Base-by-base conservation (phyloP, 2,329 filamentous ascomycete genomes). In the Tolypocladium sp. region DNA sequence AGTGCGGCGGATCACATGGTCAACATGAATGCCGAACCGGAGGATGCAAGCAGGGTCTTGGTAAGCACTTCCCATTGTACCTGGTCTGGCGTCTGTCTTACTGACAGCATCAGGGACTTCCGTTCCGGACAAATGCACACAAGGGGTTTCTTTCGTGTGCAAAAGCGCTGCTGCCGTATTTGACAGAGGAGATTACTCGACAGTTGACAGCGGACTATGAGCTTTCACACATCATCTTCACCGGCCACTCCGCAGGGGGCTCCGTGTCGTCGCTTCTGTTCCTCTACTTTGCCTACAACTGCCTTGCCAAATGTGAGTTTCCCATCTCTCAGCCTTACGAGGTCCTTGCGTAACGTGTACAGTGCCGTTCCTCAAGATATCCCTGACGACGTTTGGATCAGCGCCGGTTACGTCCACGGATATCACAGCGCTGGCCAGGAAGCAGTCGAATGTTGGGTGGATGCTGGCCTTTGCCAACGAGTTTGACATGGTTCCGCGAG, bases 241-340 rank as follows among this genome's bases (percentile, higher is more conserved):
- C 66, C 0, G 66, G 66, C 4, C 66, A 68, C 25, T 68, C 66
- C 0, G 66, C 66, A 0, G 66, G 66, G 6, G 66, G 66, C 17
- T 62, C 66, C 0, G 66, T 68, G 20, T 59, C 65, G 6, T 60
- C 65, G 0, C 62, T 68, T 15, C 2, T 62, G 0, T 65, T 68
- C 33, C 42, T 67, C 0, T 56, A 64, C 37, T 58, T 65, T 38
- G 22, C 58, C 12, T 61, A 57, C 5, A 54, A 59, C 4, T 56
- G 10, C 4, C 56, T 37, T 12, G 9, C 2, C 1, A 40, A 57
- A 8, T 25, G 61, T 56, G 56, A 52, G 58, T 60, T 8, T 42
- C 20, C 40, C 9, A 12, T 3, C 15, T 7, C 15, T 15, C 38
- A 40, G 38, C 2, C 38, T 2, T 17, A 13, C 15, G 38, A 40